Evolutionary conservation across 2,329 filamentous ascomycete species (phyloP), one percentile per base, ranked within the genome.

Genomic region (Sarocladium strictum): DNA sequence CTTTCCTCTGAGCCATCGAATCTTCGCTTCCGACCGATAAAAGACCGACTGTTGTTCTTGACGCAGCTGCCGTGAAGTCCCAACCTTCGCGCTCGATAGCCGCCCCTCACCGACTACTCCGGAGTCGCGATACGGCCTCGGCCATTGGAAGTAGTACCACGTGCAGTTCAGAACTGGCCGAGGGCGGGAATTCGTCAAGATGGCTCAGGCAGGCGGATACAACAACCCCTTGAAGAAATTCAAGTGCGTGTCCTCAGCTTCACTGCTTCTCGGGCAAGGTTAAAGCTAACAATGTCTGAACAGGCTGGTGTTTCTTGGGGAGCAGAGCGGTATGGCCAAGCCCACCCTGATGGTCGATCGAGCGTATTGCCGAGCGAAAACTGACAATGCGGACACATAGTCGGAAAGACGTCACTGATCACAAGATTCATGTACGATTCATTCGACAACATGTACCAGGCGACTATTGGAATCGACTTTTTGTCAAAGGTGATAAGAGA

Each of bases 371-470:
- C 14, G 54, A 33, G 12, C 6, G 26, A 5, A 52, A 27, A 62
- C 68, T 68, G 60, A 69, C 51, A 47, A 43, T 49, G 33, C 58
- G 50, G 51, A 53, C 53, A 57, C n/a, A 60, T 70, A 97, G 94
- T 99, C 65, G 94, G 94, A 69, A 99, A 99, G 78, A 99, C 94
- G 29, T 99, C 94, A 58, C 77, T 99, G 65, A 99, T 99, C 71
- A 99, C 94, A 62, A 87, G 94, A 61, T 99, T 99, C 80, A 99
- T 99, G 94, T 99, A 99, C 80, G 94, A 99, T 75, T 97, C 94
- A 49, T 99, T 99, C 79, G 94, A 99, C 79, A 97, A 96, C 76
- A 97, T 93, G 80, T 99, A 99, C 77, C 94, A 99, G 75, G 94
- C 94, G 56, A 99, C 94, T 37, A 97, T 99, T 68, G 94, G 94